phyloP scores from a whole-genome alignment of 495 filamentous ascomycete genomes.

The Cenococcum geophilum region DNA sequence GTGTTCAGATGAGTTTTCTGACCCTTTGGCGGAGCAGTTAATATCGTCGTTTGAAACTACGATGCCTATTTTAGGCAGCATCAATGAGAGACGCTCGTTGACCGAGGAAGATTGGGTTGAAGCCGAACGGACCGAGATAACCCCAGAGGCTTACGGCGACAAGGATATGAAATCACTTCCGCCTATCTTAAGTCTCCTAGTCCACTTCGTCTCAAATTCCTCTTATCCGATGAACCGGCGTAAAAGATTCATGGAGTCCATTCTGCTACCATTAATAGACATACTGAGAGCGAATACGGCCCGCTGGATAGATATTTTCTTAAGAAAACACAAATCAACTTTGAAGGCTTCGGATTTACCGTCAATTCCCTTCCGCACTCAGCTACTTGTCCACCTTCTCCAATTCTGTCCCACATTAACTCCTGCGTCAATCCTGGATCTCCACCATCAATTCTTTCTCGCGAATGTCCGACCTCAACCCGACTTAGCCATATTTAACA shows the following conservation, averaged over 20 bases:
- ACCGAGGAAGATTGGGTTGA: conserved; percentile 33
- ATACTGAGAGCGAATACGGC: neutral
- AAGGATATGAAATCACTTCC: neutral
- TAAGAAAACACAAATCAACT: conserved; percentile 1
- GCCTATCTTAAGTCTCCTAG: conserved; percentile 3
- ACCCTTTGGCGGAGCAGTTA: conserved; percentile 22
- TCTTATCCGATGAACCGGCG: neutral
- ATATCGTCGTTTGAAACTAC: conserved; percentile 30
- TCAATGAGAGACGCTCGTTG: conserved; percentile 34
- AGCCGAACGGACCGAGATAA: conserved; percentile 17
- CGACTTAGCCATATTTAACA: neutral
- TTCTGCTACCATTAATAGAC: conserved; percentile 22
- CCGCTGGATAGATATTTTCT: conserved; percentile 14
- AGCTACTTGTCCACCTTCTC: neutral
- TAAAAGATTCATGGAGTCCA: conserved; percentile 11
- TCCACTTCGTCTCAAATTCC: neutral
- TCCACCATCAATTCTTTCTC: neutral
- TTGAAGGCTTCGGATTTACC: neutral
- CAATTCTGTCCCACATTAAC: neutral
- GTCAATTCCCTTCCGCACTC: neutral
- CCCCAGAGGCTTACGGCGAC: conserved; percentile 20
- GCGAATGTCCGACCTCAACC: neutral
- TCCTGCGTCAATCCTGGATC: neutral
- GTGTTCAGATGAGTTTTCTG: conserved; percentile 6
- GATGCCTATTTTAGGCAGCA: conserved; percentile 35